Conservation (phyloP, 1,284 basidiomycete genomes). For the Moniliophthora roreri region DNA sequence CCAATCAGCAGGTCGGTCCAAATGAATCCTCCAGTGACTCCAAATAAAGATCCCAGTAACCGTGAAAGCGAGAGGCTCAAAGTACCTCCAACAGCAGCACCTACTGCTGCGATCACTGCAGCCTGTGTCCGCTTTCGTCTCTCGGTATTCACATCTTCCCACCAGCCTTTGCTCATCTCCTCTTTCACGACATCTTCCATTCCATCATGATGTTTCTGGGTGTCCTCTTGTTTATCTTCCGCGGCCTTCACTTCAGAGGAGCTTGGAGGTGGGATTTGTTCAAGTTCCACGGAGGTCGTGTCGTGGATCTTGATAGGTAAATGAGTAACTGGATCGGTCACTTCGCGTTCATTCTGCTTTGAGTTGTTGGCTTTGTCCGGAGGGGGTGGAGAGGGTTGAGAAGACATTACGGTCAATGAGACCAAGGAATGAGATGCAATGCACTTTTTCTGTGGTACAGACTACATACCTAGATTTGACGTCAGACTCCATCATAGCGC, state of each 20-base stretch:
- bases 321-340: constrained; percentile 42
- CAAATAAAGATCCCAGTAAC: constrained; percentile 21
- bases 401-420: too few species aligned
- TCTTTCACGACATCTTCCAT: constrained; percentile 27
- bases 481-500: too few species aligned
- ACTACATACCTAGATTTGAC: too few species aligned
- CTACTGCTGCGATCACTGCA: constrained; percentile 27
- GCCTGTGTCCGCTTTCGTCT: constrained; percentile 28
- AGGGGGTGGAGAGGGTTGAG: too few species aligned
- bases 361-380: not conserved
- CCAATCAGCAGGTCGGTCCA: constrained; percentile 8
- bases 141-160: constrained; percentile 29
- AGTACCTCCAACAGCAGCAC: constrained; percentile 29
- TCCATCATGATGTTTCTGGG: constrained; percentile 20
- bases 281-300: constrained; percentile 32
- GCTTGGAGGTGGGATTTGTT: constrained; percentile 28
- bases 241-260: constrained; percentile 15
- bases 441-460: too few species aligned
- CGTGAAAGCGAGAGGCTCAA: constrained; percentile 25
- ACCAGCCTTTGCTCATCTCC: constrained; percentile 28
- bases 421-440: too few species aligned
- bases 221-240: constrained; percentile 17
- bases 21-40: constrained; percentile 19
- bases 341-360: constrained; percentile 22
- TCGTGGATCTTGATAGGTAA: constrained; percentile 35